A percentile compares a stretch with the other conserved stretches of the same genome.
Conservation (phyloP, 2,329 filamentous ascomycete species). For the Chrysosporium keratinophilum region DNA sequence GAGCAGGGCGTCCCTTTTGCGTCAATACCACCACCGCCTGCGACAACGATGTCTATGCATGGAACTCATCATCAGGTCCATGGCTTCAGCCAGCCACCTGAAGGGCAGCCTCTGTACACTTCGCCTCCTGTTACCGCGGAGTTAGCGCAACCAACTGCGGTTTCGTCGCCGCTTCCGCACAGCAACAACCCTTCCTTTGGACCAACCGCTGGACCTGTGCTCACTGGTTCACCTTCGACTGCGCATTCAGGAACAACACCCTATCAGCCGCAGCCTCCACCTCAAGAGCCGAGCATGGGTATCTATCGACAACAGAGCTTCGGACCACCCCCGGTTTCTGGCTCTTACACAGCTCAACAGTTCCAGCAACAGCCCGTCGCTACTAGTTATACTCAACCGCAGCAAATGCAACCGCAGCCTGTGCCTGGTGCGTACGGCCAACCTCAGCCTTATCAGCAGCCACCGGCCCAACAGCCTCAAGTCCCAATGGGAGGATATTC, state of each 20-base stretch:
- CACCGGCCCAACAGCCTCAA: not conserved
- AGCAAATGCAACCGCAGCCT: constrained; percentile 12
- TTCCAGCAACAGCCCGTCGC: constrained; percentile 12
- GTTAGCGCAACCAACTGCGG: constrained; percentile 20
- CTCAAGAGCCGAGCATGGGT: constrained; percentile 29
- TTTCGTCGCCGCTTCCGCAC: not conserved
- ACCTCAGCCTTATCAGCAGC: constrained; percentile 16
- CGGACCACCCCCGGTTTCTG: constrained; percentile 11
- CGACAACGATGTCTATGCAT: constrained; percentile 19
- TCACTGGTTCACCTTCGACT: constrained; percentile 15
- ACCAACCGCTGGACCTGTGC: constrained; percentile 16
- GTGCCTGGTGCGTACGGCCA: constrained; percentile 34
- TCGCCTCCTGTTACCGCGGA: constrained; percentile 32
- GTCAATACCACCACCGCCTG: constrained; percentile 22
- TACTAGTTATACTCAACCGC: constrained; percentile 11
- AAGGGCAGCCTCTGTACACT: constrained; percentile 20
- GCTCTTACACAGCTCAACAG: constrained; percentile 8
- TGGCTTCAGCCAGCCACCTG: not conserved
- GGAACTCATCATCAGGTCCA: constrained; percentile 3
- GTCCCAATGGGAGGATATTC: constrained; percentile 33
- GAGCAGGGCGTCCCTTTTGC: constrained; percentile 28
- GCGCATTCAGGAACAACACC: constrained; percentile 20
- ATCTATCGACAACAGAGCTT: constrained; percentile 26
- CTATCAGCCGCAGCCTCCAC: constrained; percentile 24
- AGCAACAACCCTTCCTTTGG: constrained; percentile 25